Conservation (phyloP, 1,139 yeast genomes). For the Suhomyces chickasaworum region DNA sequence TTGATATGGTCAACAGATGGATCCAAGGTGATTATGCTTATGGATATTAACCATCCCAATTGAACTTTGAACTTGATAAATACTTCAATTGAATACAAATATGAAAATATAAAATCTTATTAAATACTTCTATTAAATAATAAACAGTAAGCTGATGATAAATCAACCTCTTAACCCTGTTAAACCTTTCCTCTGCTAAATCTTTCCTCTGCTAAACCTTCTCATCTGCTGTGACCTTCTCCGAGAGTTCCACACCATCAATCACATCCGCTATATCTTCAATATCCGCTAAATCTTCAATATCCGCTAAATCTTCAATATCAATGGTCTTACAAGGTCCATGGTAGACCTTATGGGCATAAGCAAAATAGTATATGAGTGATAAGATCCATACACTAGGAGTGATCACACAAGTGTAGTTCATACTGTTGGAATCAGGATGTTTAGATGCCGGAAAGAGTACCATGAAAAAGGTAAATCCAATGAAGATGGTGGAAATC, state of each 20-base stretch:
- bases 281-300: slow-evolving; percentile 21
- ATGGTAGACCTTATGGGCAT: slow-evolving; percentile 49
- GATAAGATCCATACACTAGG: slow-evolving; percentile 45
- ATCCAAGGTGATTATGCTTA: slow-evolving; percentile 49
- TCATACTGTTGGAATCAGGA: slow-evolving; percentile 50
- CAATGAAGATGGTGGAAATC: slow-evolving; percentile 34
- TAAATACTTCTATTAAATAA: too few species aligned
- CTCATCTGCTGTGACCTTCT: not conserved
- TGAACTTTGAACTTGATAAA: too few species aligned
- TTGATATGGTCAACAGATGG: slow-evolving; percentile 83
- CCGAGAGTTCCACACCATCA: slow-evolving; percentile 9
- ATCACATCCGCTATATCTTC: slow-evolving; percentile 17
- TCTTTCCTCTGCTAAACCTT: not conserved
- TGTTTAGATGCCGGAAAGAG: slow-evolving; percentile 46
- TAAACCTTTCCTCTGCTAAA: too few species aligned
- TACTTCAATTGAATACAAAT: not conserved
- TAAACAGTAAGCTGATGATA: too few species aligned
- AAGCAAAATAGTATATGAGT: slow-evolving; percentile 43
- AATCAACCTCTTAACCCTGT: too few species aligned
- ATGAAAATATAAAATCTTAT: not conserved
- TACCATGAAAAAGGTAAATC: slow-evolving; percentile 47
- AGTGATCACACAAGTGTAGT: slow-evolving; percentile 60
- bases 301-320: slow-evolving; percentile 18
- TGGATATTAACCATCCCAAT: slow-evolving; percentile 5
- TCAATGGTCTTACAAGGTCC: slow-evolving; percentile 50